phyloP scores from a whole-genome alignment of 2,329 filamentous ascomycete genomes.

The Trichophaea hybrida region DNA sequence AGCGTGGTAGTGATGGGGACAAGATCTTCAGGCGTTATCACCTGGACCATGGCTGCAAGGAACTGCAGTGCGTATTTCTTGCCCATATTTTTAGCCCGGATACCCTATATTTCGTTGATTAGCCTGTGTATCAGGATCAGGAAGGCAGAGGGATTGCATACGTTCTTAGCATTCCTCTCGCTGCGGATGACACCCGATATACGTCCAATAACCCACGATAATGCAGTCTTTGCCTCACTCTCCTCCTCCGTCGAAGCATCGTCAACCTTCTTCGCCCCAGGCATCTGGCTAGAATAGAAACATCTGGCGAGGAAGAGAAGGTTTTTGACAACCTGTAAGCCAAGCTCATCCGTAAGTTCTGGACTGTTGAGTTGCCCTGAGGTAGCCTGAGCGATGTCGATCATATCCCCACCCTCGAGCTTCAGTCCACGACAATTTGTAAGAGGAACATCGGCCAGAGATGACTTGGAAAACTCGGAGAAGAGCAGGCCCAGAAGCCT shows the following conservation, averaged over 20 bases:
- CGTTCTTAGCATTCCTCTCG: conserved; percentile 37
- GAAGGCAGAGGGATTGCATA: conserved; percentile 3
- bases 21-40: conserved; percentile 42
- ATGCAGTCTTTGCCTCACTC: conserved; percentile 35
- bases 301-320: conserved; percentile 64
- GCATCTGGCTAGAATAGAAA: conserved; percentile 44
- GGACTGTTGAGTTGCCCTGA: conserved; percentile 46
- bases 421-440: conserved; percentile 55
- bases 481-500: conserved; percentile 65
- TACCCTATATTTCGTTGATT: conserved; percentile 12
- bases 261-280: conserved; percentile 32
- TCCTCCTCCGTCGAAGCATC: conserved; percentile 31
- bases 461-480: conserved; percentile 56
- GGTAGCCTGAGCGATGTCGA: conserved; percentile 43
- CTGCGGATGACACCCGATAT: conserved; percentile 65
- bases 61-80: conserved; percentile 27
- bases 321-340: conserved; percentile 63
- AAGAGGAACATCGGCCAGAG: conserved; percentile 46
- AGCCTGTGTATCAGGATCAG: background rate
- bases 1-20: conserved; percentile 49
- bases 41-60: conserved; percentile 28
- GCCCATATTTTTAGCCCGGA: conserved; percentile 13
- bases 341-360: conserved; percentile 57
- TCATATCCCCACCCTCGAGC: conserved; percentile 50
- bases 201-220: conserved; percentile 65